Evolutionary conservation across 805 yeast genomes (phyloP), one percentile per base, ranked within the genome.

Genomic region (Candida bentonensis): DNA sequence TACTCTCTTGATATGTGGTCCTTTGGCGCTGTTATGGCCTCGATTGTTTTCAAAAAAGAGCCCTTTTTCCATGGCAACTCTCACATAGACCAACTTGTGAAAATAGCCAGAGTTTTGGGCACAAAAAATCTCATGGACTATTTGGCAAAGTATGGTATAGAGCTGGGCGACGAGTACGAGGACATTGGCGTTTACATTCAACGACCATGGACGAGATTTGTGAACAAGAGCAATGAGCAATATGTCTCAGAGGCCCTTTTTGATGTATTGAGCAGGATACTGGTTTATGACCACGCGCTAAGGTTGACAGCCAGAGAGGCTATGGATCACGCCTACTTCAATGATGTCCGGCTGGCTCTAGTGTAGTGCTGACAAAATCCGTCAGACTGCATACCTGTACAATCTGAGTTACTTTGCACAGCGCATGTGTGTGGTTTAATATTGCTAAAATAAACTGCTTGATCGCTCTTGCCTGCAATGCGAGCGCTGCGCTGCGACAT

Each of bases 1-100:
- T 88, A 88, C 61, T 83, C 95, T 5, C 69, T 88, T 44, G 96
- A 88, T 62, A 62, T 88, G 55, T 88, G 96, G 96, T 84, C 95
- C 1, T 81, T 84, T 45, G 96, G 96, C 39, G 88, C 95, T 34
- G 86, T 86, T 76, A 64, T 87, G 48, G 96, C 95, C 3, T 82
- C 96, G 3, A 82, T 88, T 59, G 76, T 87, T 22, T 88, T 88
- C 68, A 79, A 82, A 58, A 82, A 79, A 60, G 96, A 88, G 54
- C 96, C 96, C 4, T 83, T 88, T 52, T 88, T 88, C 69, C 82
- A 85, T 54, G 96, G 96, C 20, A 82, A 78, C 47, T 82, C 94
- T 42, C 87, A 88, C 61, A 81, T 82, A 39, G 96, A 88, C 62
- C 96, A 88, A 61, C 68, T 88, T 53, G 86, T 88, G 42, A 89